These are phyloP conservation scores for Penicillium flavigenum DNA, from an alignment of 495 filamentous ascomycete species.

Conservation along the genomic window DNA sequence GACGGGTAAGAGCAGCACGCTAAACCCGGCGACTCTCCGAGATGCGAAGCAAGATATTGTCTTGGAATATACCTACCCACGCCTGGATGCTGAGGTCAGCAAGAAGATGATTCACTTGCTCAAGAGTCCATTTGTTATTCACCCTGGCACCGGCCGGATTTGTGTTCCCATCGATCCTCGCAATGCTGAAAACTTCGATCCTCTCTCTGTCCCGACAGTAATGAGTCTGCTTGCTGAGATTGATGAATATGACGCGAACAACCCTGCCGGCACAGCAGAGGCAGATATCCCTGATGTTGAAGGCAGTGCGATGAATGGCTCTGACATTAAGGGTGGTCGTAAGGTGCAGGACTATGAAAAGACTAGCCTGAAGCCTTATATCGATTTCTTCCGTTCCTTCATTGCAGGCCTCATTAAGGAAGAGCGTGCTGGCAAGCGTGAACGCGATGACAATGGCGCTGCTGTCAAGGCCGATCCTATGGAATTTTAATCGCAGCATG, in stretches of 20 bases:
- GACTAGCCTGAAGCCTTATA: slow-evolving; percentile 88
- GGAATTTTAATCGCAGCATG: slow-evolving; percentile 44
- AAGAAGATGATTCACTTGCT: slow-evolving; percentile 98
- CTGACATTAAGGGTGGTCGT: slow-evolving; percentile 40
- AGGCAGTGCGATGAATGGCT: slow-evolving; percentile 36
- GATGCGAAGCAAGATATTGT: slow-evolving; percentile 93
- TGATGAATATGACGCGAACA: slow-evolving; percentile 63
- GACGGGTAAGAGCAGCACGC: slow-evolving; percentile 60
- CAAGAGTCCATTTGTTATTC: slow-evolving; percentile 93
- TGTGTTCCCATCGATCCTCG: slow-evolving; percentile 88
- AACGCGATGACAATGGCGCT: slow-evolving; percentile 55
- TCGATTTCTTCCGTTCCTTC: slow-evolving; percentile 83
- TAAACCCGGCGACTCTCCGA: slow-evolving; percentile 65
- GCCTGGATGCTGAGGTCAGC: slow-evolving; percentile 91
- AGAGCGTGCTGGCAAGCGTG: slow-evolving; percentile 71
- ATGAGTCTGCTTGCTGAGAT: slow-evolving; percentile 76
- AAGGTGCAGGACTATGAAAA: slow-evolving; percentile 89
- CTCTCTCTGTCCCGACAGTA: slow-evolving; percentile 82
- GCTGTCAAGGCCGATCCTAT: slow-evolving; percentile 52
- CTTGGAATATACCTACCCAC: slow-evolving; percentile 97
- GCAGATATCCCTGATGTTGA: slow-evolving; percentile 40
- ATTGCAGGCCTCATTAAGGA: slow-evolving; percentile 77
- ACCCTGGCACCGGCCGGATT: slow-evolving; percentile 88
- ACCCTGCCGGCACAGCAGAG: slow-evolving; percentile 32
- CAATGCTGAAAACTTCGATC: slow-evolving; percentile 76